A percentile compares a stretch with the other conserved stretches of the same genome.
Conservation (phyloP, 108 stramenopile genomes). For the Aureococcus anophagefferens region DNA sequence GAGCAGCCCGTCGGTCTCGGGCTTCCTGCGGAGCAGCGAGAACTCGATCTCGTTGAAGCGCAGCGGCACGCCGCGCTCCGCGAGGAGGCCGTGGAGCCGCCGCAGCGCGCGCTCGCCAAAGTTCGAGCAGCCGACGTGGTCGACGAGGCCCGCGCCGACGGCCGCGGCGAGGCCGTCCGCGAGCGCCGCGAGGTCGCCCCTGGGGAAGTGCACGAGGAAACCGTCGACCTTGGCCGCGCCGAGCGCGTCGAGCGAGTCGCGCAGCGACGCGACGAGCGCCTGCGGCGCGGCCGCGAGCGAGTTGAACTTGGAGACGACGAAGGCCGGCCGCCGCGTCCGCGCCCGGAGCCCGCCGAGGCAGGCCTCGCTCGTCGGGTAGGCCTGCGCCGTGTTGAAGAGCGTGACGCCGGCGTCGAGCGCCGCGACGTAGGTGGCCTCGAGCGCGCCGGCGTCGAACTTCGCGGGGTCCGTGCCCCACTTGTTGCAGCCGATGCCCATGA, state of each 20-base stretch:
- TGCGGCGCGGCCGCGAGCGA: neutral
- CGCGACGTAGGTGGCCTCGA: too few species aligned
- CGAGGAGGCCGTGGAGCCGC: constrained; percentile 36
- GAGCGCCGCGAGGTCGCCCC: constrained; percentile 30
- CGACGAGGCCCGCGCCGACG: constrained; percentile 45
- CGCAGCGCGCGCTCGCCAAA: constrained; percentile 49
- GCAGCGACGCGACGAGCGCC: neutral
- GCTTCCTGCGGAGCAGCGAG: constrained; percentile 47
- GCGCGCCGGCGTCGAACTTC: too few species aligned
- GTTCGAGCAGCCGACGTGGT: constrained; percentile 59
- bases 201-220: constrained; percentile 2
- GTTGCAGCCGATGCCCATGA: too few species aligned
- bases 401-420: constrained; percentile 52
- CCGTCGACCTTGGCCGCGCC: neutral
- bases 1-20: constrained; percentile 44
- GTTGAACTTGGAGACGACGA: constrained; percentile 6
- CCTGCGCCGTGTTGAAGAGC: constrained; percentile 73
- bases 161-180: constrained; percentile 61
- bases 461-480: too few species aligned
- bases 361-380: constrained; percentile 48
- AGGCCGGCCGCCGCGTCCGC: neutral
- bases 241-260: neutral
- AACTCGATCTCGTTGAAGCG: constrained; percentile 59
- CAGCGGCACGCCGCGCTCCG: constrained; percentile 46
- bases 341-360: neutral